phyloP scores from a whole-genome alignment of 1,284 basidiomycete species.

The Fomitopsis betulina region DNA sequence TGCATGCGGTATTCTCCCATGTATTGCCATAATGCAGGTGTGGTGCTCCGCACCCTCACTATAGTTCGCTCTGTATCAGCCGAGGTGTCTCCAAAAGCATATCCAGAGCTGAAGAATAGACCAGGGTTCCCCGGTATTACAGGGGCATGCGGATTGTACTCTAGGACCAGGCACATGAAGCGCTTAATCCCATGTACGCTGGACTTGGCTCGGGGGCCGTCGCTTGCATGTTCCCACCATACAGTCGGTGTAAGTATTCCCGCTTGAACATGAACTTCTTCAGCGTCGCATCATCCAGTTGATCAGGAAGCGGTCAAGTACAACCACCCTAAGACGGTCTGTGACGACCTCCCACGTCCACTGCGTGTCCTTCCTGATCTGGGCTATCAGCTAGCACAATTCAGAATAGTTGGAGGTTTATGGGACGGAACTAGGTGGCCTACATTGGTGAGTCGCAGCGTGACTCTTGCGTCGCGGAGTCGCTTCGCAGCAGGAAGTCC shows the following conservation, averaged over 20 bases:
- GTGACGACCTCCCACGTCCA: constrained; percentile 2
- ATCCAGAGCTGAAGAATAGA: not conserved
- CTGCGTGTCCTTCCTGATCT: constrained; percentile 5
- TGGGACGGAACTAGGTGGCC: not conserved
- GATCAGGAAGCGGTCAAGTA: not conserved
- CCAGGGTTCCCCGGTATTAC: not conserved
- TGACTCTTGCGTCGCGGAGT: too few relatives aligned
- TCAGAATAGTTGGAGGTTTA: not conserved
- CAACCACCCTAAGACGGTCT: not conserved
- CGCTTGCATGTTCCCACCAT: constrained; percentile 2
- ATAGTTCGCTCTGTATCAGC: not conserved
- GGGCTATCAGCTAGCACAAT: not conserved
- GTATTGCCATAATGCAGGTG: not conserved
- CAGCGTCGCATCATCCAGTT: not conserved
- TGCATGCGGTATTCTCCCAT: constrained; percentile 2
- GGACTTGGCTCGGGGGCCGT: not conserved
- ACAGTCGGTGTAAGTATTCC: not conserved
- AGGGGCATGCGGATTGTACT: constrained; percentile 2
- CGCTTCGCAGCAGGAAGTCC: too few relatives aligned
- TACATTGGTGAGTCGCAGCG: too few relatives aligned
- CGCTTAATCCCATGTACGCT: not conserved
- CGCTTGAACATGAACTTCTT: not conserved
- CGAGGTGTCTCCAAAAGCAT: too few relatives aligned
- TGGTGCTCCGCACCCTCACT: not conserved
- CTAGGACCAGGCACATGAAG: not conserved